Conservation (phyloP, 306 rosid genomes). For the Mucuna pruriens region DNA sequence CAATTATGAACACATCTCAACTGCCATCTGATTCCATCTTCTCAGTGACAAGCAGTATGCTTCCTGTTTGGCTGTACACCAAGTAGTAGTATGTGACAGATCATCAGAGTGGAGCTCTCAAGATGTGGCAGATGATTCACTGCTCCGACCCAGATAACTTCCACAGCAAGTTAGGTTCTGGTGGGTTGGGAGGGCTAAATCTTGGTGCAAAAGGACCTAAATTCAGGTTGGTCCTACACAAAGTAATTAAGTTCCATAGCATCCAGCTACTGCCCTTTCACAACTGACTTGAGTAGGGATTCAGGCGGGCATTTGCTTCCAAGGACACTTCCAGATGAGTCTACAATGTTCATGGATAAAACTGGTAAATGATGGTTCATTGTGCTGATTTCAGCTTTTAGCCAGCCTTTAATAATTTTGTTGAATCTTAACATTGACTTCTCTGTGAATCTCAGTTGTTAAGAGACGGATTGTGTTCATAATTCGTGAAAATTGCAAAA, state of each 20-base stretch:
- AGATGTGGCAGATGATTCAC: constrained; percentile 98
- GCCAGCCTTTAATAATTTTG: constrained; percentile 50
- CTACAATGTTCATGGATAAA: constrained; percentile 79
- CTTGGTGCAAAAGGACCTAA: constrained; percentile 68
- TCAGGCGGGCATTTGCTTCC: constrained; percentile 83
- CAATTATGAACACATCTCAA: constrained; percentile 88
- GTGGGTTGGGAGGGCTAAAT: constrained; percentile 56
- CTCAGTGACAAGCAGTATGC: constrained; percentile 78
- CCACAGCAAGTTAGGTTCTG: constrained; percentile 58
- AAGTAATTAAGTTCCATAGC: constrained; percentile 84
- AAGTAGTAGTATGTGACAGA: constrained; percentile 98
- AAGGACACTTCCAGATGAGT: constrained; percentile 87
- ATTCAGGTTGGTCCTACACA: constrained; percentile 78
- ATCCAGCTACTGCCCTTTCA: constrained; percentile 87
- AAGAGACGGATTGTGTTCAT: constrained; percentile 39
- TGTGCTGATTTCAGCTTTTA: constrained; percentile 55
- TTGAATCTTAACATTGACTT: constrained; percentile 51
- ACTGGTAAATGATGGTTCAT: constrained; percentile 31
- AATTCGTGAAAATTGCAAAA: constrained; percentile 38
- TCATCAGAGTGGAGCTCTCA: constrained; percentile 99
- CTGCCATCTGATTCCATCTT: constrained; percentile 97
- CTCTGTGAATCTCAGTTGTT: constrained; percentile 38
- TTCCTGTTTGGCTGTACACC: constrained; percentile 91
- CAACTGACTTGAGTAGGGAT: constrained; percentile 92
- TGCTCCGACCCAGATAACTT: constrained; percentile 61